Evolutionary conservation across 75 land plant genomes (phyloP).

Genomic region (Pinus tabuliformis): DNA sequence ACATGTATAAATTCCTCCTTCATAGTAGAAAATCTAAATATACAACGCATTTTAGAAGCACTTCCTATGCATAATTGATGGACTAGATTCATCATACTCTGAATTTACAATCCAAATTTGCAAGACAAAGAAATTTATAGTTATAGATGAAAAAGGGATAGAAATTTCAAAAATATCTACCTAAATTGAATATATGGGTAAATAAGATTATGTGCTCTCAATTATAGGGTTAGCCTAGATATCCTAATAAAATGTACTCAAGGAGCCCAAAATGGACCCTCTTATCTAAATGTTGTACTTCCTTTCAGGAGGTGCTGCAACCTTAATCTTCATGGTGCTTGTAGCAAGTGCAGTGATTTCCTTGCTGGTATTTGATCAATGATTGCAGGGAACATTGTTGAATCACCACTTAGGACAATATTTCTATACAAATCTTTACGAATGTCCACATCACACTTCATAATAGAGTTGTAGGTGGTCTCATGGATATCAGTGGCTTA

Average conservation of each 20-base stretch:
- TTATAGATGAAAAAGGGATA: too few species aligned
- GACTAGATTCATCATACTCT: conserved; percentile 13
- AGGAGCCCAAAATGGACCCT: conserved; percentile 30
- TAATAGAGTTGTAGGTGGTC: conserved; percentile 30
- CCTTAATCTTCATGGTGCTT: conserved; percentile 31
- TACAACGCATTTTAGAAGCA: neutral
- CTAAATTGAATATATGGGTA: too few species aligned
- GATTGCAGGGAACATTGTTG: conserved; percentile 33
- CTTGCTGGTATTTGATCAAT: conserved; percentile 38
- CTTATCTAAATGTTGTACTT: conserved; percentile 37
- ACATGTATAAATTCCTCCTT: too few species aligned
- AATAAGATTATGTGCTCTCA: too few species aligned
- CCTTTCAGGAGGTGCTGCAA: conserved; percentile 38
- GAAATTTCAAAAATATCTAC: too few species aligned
- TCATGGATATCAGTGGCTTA: conserved; percentile 29
- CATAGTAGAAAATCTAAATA: too few species aligned
- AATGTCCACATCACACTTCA: conserved; percentile 38
- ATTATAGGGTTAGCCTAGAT: too few species aligned
- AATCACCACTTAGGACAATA: conserved; percentile 26
- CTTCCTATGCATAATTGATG: neutral
- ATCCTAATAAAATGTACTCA: conserved; percentile 29
- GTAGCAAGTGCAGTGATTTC: conserved; percentile 36
- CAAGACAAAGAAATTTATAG: neutral
- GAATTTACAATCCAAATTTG: conserved; percentile 33
- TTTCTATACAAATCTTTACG: conserved; percentile 34